phyloP scores from a whole-genome alignment of 2,329 filamentous ascomycete species.

The Fusarium sp. region DNA sequence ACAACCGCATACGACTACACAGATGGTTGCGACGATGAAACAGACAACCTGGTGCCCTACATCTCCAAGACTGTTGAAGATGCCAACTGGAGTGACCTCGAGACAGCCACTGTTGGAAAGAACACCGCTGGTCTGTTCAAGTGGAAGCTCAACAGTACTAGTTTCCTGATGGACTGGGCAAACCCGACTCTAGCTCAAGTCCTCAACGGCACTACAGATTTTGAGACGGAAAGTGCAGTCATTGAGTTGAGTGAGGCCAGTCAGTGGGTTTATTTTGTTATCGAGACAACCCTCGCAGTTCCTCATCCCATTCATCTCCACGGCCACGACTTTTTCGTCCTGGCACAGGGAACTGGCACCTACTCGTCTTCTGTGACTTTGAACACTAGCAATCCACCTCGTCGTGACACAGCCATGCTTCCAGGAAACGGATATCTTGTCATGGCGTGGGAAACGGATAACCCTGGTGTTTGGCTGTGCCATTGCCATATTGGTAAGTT shows the following conservation, averaged over 20 bases:
- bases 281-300: constrained; percentile 40
- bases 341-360: constrained; percentile 40
- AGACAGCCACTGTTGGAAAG: constrained; percentile 7
- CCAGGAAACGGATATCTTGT: constrained; percentile 58
- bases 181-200: constrained; percentile 11
- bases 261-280: constrained; percentile 49
- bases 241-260: constrained; percentile 44
- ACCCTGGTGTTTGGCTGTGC: constrained; percentile 63
- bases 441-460: constrained; percentile 62
- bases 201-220: not conserved
- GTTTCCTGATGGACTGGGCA: constrained; percentile 15
- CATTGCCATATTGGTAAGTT: constrained; percentile 59
- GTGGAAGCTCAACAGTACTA: constrained; percentile 21
- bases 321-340: constrained; percentile 51
- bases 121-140: constrained; percentile 15
- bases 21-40: constrained; percentile 53
- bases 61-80: constrained; percentile 50
- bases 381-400: constrained; percentile 57
- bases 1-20: constrained; percentile 24
- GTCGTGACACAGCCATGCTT: constrained; percentile 64
- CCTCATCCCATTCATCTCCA: constrained; percentile 54
- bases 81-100: constrained; percentile 37
- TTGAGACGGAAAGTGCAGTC: constrained; percentile 34
- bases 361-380: constrained; percentile 15
- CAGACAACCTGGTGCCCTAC: constrained; percentile 51